phyloP scores from a whole-genome alignment of 2,329 filamentous ascomycete species.

The Tricladium varicosporioides region DNA sequence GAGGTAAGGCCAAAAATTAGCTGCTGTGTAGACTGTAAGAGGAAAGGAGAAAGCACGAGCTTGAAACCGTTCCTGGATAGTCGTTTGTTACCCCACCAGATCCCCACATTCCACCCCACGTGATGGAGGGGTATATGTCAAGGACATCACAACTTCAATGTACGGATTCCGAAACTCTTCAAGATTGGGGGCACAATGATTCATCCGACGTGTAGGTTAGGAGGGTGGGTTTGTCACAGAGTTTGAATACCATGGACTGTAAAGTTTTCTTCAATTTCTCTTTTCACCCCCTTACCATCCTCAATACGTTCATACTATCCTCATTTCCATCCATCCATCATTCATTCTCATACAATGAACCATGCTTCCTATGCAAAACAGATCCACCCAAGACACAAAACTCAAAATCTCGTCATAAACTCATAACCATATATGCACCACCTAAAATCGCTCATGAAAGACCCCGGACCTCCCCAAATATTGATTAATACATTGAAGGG shows the following conservation, averaged over 20 bases:
- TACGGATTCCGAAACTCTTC: no score
- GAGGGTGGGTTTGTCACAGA: no score
- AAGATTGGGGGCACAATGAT: no score
- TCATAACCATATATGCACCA: slow-evolving; percentile 27
- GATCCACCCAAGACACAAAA: background rate
- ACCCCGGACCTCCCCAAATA: slow-evolving; percentile 3
- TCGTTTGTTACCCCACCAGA: background rate
- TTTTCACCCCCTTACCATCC: background rate
- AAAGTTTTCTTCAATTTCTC: background rate
- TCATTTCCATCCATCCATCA: background rate
- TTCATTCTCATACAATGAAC: slow-evolving; percentile 9
- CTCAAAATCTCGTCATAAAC: slow-evolving; percentile 17
- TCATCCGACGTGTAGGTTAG: no score
- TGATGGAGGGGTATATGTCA: background rate
- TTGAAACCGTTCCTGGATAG: no score
- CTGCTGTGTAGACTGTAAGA: no score
- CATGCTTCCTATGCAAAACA: slow-evolving; percentile 3
- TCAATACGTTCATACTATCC: slow-evolving; percentile 1
- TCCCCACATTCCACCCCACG: background rate
- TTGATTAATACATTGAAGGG: slow-evolving; percentile 13
- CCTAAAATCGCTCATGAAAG: slow-evolving; percentile 2
- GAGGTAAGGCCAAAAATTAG: no score
- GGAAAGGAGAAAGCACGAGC: no score
- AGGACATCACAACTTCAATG: background rate
- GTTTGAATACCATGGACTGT: background rate